Evolutionary conservation across 1,284 basidiomycete genomes (phyloP), one percentile per base, ranked within the genome.

Genomic region (Ceratobasidium theobromae): DNA sequence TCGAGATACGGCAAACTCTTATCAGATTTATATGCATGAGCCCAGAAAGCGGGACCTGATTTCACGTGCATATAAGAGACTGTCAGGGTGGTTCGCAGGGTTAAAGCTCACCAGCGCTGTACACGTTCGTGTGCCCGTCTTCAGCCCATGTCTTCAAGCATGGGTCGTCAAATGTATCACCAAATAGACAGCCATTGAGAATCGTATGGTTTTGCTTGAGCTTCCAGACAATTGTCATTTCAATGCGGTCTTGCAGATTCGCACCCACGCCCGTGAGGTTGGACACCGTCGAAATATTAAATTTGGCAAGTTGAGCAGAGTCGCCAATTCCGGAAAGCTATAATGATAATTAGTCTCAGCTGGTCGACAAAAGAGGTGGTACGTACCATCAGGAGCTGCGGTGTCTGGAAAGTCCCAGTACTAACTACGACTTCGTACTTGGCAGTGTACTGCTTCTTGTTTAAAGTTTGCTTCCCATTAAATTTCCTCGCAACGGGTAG

Each of bases 21-120:
- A 38, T 41, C 48, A 11, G 52, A 55, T 27, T 67, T 55, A 54
- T 67, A 67, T 43, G 65, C 52, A 21, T 67, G 58, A 8, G 58
- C 58, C 46, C 48, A 62, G 21, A 62, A 35, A 1, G 16, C 58
- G n/a, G 58, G 58, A 5, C 58, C 58, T 62, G 14, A 45, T 45
- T 12, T 6, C 49, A n/a, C 18, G 16, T 5, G 11, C 8, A 32
- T 1, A 41, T 21, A 3, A 51, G 11, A 5, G 28, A 9, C 4
- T 8, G 46, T 11, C 5, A 6, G 18, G 9, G 18, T 21, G 5
- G 6, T 9, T 1, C 23, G 33, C 18, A 3, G 23, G 4, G 32
- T 6, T 30, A 18, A 11, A 9, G 9, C 58, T 28, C 25, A 62
- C 58, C 58, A 30, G 58, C 51, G 25, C 58, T 62, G 23, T 62